These are phyloP conservation scores for Xylariaceae sp. DNA, from an alignment of 2,329 filamentous ascomycete genomes.

Conservation along the genomic window DNA sequence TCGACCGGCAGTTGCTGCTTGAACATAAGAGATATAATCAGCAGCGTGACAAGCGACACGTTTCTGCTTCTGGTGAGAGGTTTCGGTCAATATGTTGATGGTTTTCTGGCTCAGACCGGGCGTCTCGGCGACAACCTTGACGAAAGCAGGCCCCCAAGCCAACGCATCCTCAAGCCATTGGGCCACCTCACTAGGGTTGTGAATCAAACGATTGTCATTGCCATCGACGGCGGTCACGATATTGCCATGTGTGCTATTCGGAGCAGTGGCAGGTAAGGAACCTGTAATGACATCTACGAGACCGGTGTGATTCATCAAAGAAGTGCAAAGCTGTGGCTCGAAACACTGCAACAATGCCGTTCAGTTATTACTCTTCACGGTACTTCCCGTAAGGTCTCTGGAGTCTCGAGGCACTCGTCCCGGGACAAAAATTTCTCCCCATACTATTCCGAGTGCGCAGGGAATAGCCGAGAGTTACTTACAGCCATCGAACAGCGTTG, in stretches of 20 bases:
- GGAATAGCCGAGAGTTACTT: too few species aligned
- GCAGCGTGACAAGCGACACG: constrained; percentile 12
- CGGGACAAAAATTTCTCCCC: too few species aligned
- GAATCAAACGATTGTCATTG: constrained; percentile 9
- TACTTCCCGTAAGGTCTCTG: too few species aligned
- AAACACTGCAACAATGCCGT: constrained; percentile 12
- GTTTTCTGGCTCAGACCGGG: constrained; percentile 12
- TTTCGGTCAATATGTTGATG: constrained; percentile 6
- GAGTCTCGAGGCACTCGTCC: too few species aligned
- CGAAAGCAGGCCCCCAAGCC: constrained; percentile 11
- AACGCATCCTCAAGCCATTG: constrained; percentile 9
- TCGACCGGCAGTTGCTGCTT: constrained; percentile 12
- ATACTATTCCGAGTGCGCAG: too few species aligned
- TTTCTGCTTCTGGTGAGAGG: constrained; percentile 6
- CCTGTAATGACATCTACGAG: constrained; percentile 10
- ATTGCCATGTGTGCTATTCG: constrained; percentile 9
- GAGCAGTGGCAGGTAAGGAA: constrained; percentile 9
- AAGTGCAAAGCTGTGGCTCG: constrained; percentile 5
- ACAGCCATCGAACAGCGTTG: neutral
- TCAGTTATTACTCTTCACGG: too few species aligned
- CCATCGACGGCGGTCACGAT: constrained; percentile 5
- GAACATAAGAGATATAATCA: constrained; percentile 3
- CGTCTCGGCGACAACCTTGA: constrained; percentile 13
- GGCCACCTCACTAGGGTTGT: constrained; percentile 6
- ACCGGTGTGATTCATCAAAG: constrained; percentile 8